Base-by-base conservation (phyloP, 1,139 yeast genomes). In the Hyphopichia buzzinii region DNA sequence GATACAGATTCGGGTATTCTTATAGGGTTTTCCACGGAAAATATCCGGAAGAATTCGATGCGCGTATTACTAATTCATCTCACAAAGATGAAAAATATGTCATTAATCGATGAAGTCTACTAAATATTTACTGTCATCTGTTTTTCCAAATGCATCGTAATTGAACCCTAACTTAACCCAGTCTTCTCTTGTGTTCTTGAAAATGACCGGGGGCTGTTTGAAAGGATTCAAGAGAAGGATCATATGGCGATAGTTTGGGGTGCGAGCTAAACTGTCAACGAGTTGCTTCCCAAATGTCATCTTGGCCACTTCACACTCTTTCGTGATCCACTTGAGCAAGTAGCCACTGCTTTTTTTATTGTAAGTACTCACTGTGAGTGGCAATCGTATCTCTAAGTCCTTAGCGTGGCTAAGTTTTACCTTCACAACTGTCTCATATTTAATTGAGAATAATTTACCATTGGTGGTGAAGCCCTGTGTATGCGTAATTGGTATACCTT, bases 301-400 rank as follows among this genome's bases (percentile, higher is more conserved):
- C 17, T 57, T 50, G 2, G 82, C 76, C 21, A 59, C 42, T 29
- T 71, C 75, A 42, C 77, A 73, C 50, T 80, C 84, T 34, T 65
- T 63, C 44, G 68, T 52, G n/a, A 81, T 77, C 74, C 77, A 79
- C 51, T 55, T 67, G 46, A 67, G 60, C 32, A 72, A 54, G 48
- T 67, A 68, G 38, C 57, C 70, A 38, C 75, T 72, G 50, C 64
- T 68, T 15, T 39, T 49, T 37, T 70, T 60, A 54, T 80, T 78
- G 56, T 59, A 74, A 1, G 83, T 81, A 34, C 81, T 63, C 0
- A 81, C 66, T 0, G 74, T 74, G 3, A 81, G 57, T 1, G 84
- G 84, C 12, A 78, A 63, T 16, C 64, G 53, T 6, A 76, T 55
- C 30, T 67, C 77, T 40, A 74, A 61, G 43, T 74, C 77, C 44